Base-by-base conservation (phyloP, 495 filamentous ascomycete species). In the Lineolata rhizophorae region DNA sequence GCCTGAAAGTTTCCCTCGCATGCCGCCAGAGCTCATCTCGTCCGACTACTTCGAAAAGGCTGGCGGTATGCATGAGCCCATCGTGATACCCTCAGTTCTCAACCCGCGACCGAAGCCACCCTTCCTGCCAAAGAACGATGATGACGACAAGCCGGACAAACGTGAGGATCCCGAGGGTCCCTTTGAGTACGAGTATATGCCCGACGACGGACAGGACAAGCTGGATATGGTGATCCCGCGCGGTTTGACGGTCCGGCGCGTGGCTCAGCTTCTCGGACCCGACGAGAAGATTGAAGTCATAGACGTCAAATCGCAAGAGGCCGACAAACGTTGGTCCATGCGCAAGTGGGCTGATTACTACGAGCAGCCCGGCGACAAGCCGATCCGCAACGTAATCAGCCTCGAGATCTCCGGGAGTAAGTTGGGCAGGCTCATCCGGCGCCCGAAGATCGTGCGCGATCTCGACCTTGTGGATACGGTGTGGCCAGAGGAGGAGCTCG, bases 361-460 rank as follows among this genome's bases (percentile, higher is more conserved):
- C 42, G 75, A 80, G 38, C 29, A 40, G 40, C 53, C 48, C 11
- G 66, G 63, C 13, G 53, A 62, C 11, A 76, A 76, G 40, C 50
- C 62, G 5, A 70, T 81, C 15, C 64, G 71, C 10, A 81, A 81
- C 42, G 76, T 79, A 29, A 80, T 81, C 43, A 80, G 76, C 40
- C 52, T 79, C 21, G 75, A 81, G 42, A 68, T 81, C 2, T 78
- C 75, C 5, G 61, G 69, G 31, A 77, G 68, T 35, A 65, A 53
- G 39, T 45, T 81, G 18, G 75, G 75, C 16, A 56, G 58, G 31
- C 53, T 76, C 20, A 72, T 81, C 29, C 65, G 61, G 29, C 60
- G 75, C 26, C 75, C 75, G 3, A 67, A 73, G 49, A 58, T 76
- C 30, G 75, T 79, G 5, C 65, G 74, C 18, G 71, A 78, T 34